Evolutionary conservation across 148 eudicot genomes (phyloP), one percentile per base, ranked within the genome.

Genomic region (Pouteria glomerata): DNA sequence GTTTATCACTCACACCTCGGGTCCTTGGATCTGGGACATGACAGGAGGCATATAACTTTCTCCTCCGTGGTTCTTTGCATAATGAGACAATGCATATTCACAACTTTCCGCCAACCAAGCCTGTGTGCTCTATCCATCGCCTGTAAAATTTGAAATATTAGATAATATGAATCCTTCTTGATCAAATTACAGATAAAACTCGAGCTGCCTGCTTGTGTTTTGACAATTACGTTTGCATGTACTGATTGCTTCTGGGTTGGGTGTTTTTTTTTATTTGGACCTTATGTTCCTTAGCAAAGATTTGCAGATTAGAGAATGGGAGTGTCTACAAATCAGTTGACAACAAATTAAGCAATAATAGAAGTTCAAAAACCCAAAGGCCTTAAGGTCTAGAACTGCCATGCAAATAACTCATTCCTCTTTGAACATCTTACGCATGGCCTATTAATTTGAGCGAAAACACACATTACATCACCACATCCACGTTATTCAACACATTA

Each of bases 71-170:
- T 96, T 81, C 97, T 97, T 68, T 96, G 81, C 99, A 96, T 96
- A 69, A 96, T 92, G 70, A 96, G 95, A 42, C 99, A 91, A 66
- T 96, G 96, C 30, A 96, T 97, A 74, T 96, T 87, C 57, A 96
- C 99, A 30, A 96, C 99, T 76, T 88, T 96, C 76, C 84, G 79
- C 83, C 92, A 97, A 61, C 99, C 99, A 65, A 96, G 86, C 80
- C 99, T 88, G 73, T 96, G 99, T 24, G 99, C 99, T 84, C 99
- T 80, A 79, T 96, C 99, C 97, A 96, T 96, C 58, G 99, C 99
- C 96, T 96, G 83, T 52, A 81, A 29, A 73, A 33, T 24, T 6
- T 29, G 12, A 55, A 27, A 14, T 7, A 21, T 35, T 26, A 16
- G 12, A 53, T 8, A 16, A 33, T 33, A 44, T 42, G 27, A 10